Base-by-base conservation (phyloP, 2,329 filamentous ascomycete species). In the Stagonosporopsis chrysanthemi region DNA sequence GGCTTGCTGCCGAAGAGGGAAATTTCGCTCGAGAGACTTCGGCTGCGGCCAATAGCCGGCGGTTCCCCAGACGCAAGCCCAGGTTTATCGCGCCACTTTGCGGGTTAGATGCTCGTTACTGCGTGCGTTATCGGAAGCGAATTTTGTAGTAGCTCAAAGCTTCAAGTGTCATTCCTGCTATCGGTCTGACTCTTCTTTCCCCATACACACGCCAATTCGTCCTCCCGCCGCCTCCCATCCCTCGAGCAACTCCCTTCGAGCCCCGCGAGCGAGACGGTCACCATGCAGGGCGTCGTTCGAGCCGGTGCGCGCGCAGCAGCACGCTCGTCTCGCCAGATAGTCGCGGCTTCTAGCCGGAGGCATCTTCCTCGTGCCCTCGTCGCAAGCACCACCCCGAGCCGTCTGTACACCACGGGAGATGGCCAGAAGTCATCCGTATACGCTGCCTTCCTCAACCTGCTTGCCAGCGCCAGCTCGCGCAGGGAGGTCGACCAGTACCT, bases 401-500 rank as follows among this genome's bases (percentile, higher is more conserved):
- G 73, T 46, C 63, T 68, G 48, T 76, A 75, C 51, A 69, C 73
- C 1, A 67, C 69, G 28, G 67, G 65, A 58, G 72, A 75, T 62
- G 67, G 67, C 50, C 59, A 65, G 46, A 68, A 75, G 65, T 65
- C 70, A 60, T 75, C 74, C 52, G 74, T 75, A 60, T 76, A 76
- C 49, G 89, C 89, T 43, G 93, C 92, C 52, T 92, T 96, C 63
- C 89, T 96, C 72, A 91, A 94, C 80, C 86, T 97, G 58, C 84
- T 98, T 67, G 96, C 92, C 81, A 97, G 94, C 80, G 96, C 98
- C 76, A 94, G 92, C 61, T 97, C 92, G 62, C 96, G 96, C 85
- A 85, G 94, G 60, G 94, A 99, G 81, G 92, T 96, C 63, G 91
- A 97, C 82, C 94, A 98, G 79, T 98, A 98, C 79, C 88, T 98